A percentile compares a stretch with the other conserved stretches of the same genome.
These are phyloP conservation scores for Sclerotinia sclerotiorum DNA, from an alignment of 2,329 filamentous ascomycete species.

Conservation along the genomic window DNA sequence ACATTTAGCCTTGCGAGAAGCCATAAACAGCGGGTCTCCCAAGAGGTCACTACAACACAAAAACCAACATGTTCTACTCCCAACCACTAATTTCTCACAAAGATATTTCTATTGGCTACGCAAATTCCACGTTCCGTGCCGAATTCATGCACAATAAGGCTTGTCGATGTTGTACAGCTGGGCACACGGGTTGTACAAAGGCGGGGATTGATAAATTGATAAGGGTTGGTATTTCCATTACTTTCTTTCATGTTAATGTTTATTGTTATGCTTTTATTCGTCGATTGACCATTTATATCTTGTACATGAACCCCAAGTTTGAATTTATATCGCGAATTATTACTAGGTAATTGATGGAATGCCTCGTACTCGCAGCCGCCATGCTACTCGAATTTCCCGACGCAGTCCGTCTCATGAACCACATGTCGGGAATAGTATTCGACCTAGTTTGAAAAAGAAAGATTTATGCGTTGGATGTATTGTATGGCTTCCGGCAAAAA, in stretches of 20 bases:
- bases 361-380: slow-evolving; percentile 9
- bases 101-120: background rate
- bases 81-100: background rate
- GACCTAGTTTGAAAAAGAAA: background rate
- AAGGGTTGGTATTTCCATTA: background rate
- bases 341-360: background rate
- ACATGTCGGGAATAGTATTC: background rate
- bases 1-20: background rate
- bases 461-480: slow-evolving; percentile 12
- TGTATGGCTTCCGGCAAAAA: slow-evolving; percentile 9
- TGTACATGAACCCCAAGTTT: background rate
- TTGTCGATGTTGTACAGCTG: slow-evolving; percentile 7
- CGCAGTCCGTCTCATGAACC: background rate
- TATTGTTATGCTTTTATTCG: too few species aligned
- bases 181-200: background rate
- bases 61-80: background rate
- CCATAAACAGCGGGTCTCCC: background rate
- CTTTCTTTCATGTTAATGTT: background rate
- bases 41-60: background rate
- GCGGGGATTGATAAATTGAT: slow-evolving; percentile 8
- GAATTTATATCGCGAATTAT: too few species aligned
- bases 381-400: slow-evolving; percentile 2
- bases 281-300: too few species aligned
- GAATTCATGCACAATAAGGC: background rate
- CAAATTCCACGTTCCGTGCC: background rate